Conservation (phyloP, 2,329 filamentous ascomycete species). For the Aureobasidium namibiae region DNA sequence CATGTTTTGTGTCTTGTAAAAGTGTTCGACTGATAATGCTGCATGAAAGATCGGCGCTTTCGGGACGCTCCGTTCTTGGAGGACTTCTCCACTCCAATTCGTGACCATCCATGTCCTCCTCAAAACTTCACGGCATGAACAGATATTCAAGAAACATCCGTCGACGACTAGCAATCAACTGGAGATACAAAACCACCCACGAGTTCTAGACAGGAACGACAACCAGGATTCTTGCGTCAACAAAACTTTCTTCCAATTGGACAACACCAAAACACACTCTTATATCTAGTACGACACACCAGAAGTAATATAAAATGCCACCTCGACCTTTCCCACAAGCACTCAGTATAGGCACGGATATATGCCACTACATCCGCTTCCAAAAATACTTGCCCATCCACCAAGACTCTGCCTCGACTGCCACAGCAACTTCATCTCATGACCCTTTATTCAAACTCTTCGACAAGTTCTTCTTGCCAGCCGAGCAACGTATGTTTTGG, state of each 20-base stretch:
- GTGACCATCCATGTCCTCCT: too few relatives aligned
- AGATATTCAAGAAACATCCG: too few relatives aligned
- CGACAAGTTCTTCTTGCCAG: background rate
- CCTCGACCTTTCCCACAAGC: constrained; percentile 53
- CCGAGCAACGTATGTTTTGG: constrained; percentile 2
- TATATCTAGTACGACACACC: background rate
- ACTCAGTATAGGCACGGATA: constrained; percentile 67
- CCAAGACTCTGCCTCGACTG: background rate
- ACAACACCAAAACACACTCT: background rate
- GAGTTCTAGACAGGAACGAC: too few relatives aligned
- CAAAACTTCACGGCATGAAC: too few relatives aligned
- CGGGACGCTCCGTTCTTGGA: background rate
- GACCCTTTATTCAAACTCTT: background rate
- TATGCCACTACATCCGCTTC: constrained; percentile 63
- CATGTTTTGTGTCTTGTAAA: background rate
- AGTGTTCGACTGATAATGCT: background rate
- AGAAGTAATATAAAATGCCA: constrained; percentile 28
- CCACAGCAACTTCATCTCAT: background rate
- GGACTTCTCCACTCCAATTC: background rate
- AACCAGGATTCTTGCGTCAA: background rate
- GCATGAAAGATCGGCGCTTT: background rate
- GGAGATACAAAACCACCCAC: too few relatives aligned
- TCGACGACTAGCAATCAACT: too few relatives aligned
- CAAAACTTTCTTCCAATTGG: background rate
- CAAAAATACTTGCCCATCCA: constrained; percentile 22